Evolutionary conservation across 2,329 filamentous ascomycete species (phyloP), one percentile per base, ranked within the genome.

Genomic region (Paracoccidioides brasiliensis): DNA sequence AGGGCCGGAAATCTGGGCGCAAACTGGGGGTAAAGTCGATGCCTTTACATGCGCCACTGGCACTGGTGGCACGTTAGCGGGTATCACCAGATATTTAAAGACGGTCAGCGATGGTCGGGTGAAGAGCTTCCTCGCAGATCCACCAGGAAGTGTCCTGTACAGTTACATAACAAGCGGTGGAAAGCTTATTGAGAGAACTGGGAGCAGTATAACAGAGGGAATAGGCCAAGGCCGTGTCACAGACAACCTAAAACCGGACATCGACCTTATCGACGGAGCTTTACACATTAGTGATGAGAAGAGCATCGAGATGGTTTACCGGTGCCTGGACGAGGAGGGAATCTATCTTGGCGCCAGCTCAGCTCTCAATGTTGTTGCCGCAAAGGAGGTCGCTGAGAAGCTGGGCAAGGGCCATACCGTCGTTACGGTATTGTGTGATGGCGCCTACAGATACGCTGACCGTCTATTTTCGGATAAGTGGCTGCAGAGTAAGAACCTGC

Each of bases 221-320:
- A 98, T 98, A 65, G 93, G 93, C 22, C 93, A 97, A 75, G 93
- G 93, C 41, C 86, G 93, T 53, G 81, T 98, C 53, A 98, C 93
- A n/a, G 88, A 95, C 67, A 98, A 98, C 72, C 75, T 98, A 61
- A 77, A 82, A 71, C 87, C 86, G 3, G 93, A 98, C 66, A 80
- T 98, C 56, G 85, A 79, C 58, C 77, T 95, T 46, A 67, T 97
- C 14, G 93, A 97, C 72, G 90, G 85, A 57, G 88, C 89, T 40
- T 67, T 98, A 64, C 79, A 84, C 68, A 89, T 98, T 63, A 80
- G 82, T 58, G 93, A 98, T 68, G 90, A 93, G 75, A 90, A 95
- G 80, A 94, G 84, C 65, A 91, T 98, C 63, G 88, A 88, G 72
- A 97, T 96, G 93, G 89, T 98, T 46, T 98, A 97, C 75, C 79